Conservation (phyloP, 2,329 filamentous ascomycete species). For the Cordyceps cateniannulata region DNA sequence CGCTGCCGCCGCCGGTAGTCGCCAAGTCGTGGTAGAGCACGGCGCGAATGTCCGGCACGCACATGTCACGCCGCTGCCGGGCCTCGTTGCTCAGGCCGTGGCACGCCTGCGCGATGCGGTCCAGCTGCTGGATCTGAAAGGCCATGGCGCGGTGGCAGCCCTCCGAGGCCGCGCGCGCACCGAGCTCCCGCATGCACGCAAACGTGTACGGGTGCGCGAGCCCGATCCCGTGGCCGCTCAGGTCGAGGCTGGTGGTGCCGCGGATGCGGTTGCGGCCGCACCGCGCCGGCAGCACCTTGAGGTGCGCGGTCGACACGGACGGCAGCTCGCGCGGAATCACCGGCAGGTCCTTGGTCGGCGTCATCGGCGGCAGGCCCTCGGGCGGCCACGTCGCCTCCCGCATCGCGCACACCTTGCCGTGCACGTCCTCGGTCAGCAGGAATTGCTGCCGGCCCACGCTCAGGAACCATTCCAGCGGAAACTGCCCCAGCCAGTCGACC, state of each 20-base stretch:
- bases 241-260: background rate
- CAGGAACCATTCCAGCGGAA: background rate
- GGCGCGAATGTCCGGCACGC: background rate
- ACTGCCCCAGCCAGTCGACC: background rate
- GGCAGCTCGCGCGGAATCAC: background rate
- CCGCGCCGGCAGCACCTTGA: background rate
- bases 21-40: background rate
- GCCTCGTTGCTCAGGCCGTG: background rate
- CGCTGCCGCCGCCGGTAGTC: no score
- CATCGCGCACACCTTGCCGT: no score
- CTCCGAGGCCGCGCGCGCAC: background rate
- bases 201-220: background rate
- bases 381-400: background rate
- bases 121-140: background rate
- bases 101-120: background rate
- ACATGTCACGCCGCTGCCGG: background rate
- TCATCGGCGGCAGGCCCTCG: background rate
- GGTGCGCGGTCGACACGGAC: background rate
- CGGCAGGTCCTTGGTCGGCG: background rate
- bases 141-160: background rate
- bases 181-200: background rate
- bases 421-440: background rate
- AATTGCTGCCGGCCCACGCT: background rate
- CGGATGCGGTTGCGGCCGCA: background rate
- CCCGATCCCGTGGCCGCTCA: background rate